Base-by-base conservation (phyloP, 1,139 yeast species). In the Diutina siamensis region DNA sequence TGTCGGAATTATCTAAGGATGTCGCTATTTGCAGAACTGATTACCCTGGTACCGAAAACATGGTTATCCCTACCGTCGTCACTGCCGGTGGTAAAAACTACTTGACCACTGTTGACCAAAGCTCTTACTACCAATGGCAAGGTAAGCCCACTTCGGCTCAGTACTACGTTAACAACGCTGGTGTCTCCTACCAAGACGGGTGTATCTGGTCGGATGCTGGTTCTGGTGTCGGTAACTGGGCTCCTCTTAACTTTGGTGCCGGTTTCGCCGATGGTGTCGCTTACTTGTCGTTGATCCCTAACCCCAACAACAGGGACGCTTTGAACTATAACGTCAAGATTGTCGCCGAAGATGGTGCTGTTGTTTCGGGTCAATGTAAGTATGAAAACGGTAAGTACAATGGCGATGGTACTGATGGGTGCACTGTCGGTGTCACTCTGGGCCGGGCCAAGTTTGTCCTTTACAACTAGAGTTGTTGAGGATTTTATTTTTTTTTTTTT, bases 21-120 rank as follows among this genome's bases (percentile, higher is more conserved):
- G 84, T 83, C 56, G 85, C 92, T 47, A 73, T 83, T 53, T 83
- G 94, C 67, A 79, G 89, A 76, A 83, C 94, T 51, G 94, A 83
- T 64, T 83, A 83, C 69, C 92, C 94, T 60, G 92, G 92, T 70
- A 78, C 92, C 49, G 94, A 83, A 71, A 83, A 82, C 68, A 83
- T 83, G 94, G 84, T 76, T 60, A 73, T 83, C 52, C 92, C 94
- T 64, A 80, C 89, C 49, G 74, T 75, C 58, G 81, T 83, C 53
- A 59, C 64, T 45, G 79, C 79, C 46, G 87, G 87, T 53, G 57
- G 67, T 35, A 58, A 73, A 47, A 65, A 73, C 49, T 80, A 81
- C 49, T 72, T 79, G 51, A 71, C 87, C 45, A 83, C 79, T 53
- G 88, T 82, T 51, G 77, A 80, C 61, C 72, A 76, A 57, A 75